phyloP scores from a whole-genome alignment of 1,284 basidiomycete species.

The Cryptococcus floricola region DNA sequence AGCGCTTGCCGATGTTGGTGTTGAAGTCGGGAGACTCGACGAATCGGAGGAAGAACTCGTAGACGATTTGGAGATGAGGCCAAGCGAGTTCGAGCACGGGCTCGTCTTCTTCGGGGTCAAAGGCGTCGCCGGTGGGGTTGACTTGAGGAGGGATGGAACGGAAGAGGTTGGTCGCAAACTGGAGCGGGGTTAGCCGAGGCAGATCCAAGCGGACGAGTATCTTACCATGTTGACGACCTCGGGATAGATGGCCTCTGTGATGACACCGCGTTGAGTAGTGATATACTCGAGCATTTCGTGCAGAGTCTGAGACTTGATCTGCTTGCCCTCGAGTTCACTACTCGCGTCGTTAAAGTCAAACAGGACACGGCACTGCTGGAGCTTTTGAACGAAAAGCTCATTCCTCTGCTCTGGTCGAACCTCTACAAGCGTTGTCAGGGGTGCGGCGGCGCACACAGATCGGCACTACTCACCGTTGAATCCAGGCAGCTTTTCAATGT shows the following conservation, averaged over 20 bases:
- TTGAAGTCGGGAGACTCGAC: constrained; percentile 98
- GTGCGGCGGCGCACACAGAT: neutral
- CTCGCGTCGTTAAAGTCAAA: constrained; percentile 99
- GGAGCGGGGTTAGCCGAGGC: constrained; percentile 5
- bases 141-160: constrained; percentile 99
- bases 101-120: constrained; percentile 99
- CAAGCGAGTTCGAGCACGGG: constrained; percentile 98
- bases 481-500: constrained; percentile 90
- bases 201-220: constrained; percentile 7
- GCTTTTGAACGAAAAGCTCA: constrained; percentile 88
- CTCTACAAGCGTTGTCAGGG: constrained; percentile 56
- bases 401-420: constrained; percentile 83
- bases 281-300: constrained; percentile 99
- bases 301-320: constrained; percentile 95
- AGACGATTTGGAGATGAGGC: constrained; percentile 99
- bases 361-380: constrained; percentile 91
- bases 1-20: constrained; percentile 94
- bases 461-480: constrained; percentile 68
- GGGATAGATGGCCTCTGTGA: constrained; percentile 96
- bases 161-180: constrained; percentile 98
- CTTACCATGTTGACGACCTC: constrained; percentile 97
- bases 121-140: constrained; percentile 95
- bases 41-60: constrained; percentile 99
- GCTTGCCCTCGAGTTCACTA: constrained; percentile 92
- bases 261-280: constrained; percentile 91